A percentile compares a stretch with the other conserved stretches of the same genome.
Evolutionary conservation across 2,329 filamentous ascomycete species (phyloP).

Genomic region (Podosphaera xanthii): DNA sequence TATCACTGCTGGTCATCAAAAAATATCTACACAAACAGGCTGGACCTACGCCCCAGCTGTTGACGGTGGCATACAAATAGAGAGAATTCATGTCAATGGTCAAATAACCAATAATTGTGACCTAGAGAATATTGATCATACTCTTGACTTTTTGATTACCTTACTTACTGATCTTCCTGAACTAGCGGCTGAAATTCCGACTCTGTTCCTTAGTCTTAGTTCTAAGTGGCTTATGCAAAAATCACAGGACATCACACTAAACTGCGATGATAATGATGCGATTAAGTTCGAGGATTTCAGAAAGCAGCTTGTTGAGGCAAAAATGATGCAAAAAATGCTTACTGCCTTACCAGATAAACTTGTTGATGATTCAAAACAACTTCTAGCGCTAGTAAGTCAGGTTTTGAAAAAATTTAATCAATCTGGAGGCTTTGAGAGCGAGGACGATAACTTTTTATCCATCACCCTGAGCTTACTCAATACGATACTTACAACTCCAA

Average conservation of each 20-base stretch:
- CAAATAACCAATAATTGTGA: conserved; percentile 2
- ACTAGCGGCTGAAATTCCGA: conserved; percentile 24
- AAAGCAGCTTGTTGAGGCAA: conserved; percentile 30
- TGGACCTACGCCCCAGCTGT: conserved; percentile 30
- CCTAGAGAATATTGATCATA: conserved; percentile 17
- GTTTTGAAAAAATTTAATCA: conserved; percentile 22
- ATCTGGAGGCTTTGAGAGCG: conserved; percentile 21
- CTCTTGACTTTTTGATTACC: conserved; percentile 24
- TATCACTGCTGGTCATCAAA: conserved; percentile 30
- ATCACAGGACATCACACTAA: conserved; percentile 3
- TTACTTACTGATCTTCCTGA: conserved; percentile 22
- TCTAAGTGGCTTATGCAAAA: conserved; percentile 29
- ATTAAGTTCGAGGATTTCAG: conserved; percentile 21
- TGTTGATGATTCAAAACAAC: conserved; percentile 37
- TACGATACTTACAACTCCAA: conserved; percentile 32
- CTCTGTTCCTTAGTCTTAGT: conserved; percentile 36
- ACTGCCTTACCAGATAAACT: conserved; percentile 38
- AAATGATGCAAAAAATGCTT: conserved; percentile 42
- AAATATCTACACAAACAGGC: conserved; percentile 9
- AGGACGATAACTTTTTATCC: conserved; percentile 26
- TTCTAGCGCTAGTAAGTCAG: conserved; percentile 39
- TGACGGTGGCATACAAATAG: conserved; percentile 29
- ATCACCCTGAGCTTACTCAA: conserved; percentile 38
- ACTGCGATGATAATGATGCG: conserved; percentile 15
- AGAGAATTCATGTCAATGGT: conserved; percentile 7